Evolutionary conservation across 1,284 basidiomycete genomes (phyloP), one percentile per base, ranked within the genome.

Genomic region (Trichosporon ovoides): DNA sequence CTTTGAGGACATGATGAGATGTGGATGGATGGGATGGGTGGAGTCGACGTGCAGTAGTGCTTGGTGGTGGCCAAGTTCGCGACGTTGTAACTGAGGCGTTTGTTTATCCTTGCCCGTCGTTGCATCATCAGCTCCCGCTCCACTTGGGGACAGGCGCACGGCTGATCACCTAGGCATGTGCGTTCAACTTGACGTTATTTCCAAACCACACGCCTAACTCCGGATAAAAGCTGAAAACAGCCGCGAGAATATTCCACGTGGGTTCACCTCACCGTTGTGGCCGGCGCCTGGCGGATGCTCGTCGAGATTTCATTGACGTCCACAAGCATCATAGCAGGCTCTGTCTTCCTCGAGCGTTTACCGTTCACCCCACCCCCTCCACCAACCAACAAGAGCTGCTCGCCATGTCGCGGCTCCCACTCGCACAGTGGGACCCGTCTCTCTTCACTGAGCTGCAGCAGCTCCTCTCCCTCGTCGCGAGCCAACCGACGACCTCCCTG

Each of bases 1-100:
- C 58, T 76, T 75, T 50, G 74, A 71, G 33, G 73, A 74, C 76
- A 77, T 77, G 36, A 37, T 43, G 53, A 40, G 28, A 20, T 38
- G 38, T 59, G 55, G 53, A 57, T 62, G 63, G 56, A 60, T 56
- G 58, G 51, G 49, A 53, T 57, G 31, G 56, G 51, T 52, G 56
- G 50, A 37, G 57, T 53, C n/a, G 31, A 53, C 49, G 56, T 46
- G 43, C 40, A 14, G 37, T 31, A 38, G 48, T 60, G 38, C 55
- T 59, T 52, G 52, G 54, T 56, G 54, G 43, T 58, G 57, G 43
- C 40, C 61, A 58, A 60, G 61, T 53, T 52, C 38, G 18, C 48
- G 20, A 38, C 22, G 43, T 48, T 48, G 43, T 48, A 56, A 40
- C 11, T 22, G 24, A 51, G 55, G 19, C 54, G 54, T 48, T 38